A percentile compares a stretch with the other conserved stretches of the same genome.
Conservation (phyloP, 2,329 filamentous ascomycete species). For the Chaetomiaceae sp. region DNA sequence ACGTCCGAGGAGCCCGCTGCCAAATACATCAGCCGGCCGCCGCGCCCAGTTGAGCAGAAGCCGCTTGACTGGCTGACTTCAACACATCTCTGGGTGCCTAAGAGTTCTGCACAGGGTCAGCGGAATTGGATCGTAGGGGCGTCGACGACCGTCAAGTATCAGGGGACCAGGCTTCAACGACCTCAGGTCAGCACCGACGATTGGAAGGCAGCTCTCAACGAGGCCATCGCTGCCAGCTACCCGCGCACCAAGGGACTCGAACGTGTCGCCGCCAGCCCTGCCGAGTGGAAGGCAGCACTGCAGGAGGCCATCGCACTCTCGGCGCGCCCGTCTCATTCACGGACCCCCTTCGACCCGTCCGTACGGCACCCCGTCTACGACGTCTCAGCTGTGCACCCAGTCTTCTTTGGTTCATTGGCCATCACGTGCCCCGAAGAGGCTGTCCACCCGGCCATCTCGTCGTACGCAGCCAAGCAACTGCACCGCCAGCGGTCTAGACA, state of each 20-base stretch:
- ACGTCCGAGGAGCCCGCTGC: conserved; percentile 32
- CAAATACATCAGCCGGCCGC: conserved; percentile 28
- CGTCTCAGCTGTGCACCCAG: conserved; percentile 29
- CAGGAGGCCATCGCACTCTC: conserved; percentile 33
- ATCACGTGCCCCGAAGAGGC: conserved; percentile 21
- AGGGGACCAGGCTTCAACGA: neutral
- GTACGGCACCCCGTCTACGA: conserved; percentile 32
- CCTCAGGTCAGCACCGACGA: neutral
- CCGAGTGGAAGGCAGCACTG: conserved; percentile 37
- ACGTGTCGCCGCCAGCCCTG: conserved; percentile 24
- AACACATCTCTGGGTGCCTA: conserved; percentile 26
- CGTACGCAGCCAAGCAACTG: conserved; percentile 17
- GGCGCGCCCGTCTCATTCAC: conserved; percentile 25
- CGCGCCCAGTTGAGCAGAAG: conserved; percentile 24
- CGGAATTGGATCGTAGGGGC: conserved; percentile 29
- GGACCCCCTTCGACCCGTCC: conserved; percentile 28
- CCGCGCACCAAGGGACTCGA: neutral
- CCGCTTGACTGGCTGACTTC: conserved; percentile 28
- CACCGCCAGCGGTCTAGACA: conserved; percentile 13
- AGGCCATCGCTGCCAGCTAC: conserved; percentile 9
- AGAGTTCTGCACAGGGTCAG: conserved; percentile 20
- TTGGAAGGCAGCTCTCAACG: conserved; percentile 9
- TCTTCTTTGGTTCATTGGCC: conserved; percentile 30
- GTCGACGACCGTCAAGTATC: neutral
- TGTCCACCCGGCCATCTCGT: conserved; percentile 27